Percentiles rank a stretch among this genome's conserved stretches.
Evolutionary conservation across 2,329 filamentous ascomycete genomes (phyloP).

Genomic region (Phialophora expanda): DNA sequence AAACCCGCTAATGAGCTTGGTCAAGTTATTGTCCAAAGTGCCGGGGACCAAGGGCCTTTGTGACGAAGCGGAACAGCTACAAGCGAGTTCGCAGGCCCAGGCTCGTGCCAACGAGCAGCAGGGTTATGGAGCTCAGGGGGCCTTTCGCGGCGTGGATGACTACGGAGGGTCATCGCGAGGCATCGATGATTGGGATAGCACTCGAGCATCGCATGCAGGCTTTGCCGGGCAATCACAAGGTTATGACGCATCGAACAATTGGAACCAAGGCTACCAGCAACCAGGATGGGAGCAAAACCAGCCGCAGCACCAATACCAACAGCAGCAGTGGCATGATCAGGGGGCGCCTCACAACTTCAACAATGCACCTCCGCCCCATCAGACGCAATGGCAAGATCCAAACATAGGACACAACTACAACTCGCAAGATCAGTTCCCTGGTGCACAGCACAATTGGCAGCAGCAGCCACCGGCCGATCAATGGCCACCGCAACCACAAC

Average conservation of each 20-base stretch:
- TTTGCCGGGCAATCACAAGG: conserved; percentile 49
- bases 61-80: conserved; percentile 67
- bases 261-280: conserved; percentile 29
- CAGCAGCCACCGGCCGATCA: conserved; percentile 31
- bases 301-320: conserved; percentile 28
- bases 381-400: conserved; percentile 27
- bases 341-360: conserved; percentile 25
- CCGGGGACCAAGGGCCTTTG: conserved; percentile 74
- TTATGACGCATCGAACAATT: conserved; percentile 22
- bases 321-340: conserved; percentile 24
- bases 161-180: conserved; percentile 34
- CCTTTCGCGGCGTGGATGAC: conserved; percentile 40
- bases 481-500: conserved; percentile 28
- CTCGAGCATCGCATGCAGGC: conserved; percentile 28
- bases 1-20: conserved; percentile 63
- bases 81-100: conserved; percentile 66
- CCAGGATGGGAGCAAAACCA: conserved; percentile 22
- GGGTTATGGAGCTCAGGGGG: conserved; percentile 43
- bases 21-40: conserved; percentile 74
- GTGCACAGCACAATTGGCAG: conserved; percentile 27
- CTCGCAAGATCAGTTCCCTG: conserved; percentile 10
- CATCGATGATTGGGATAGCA: conserved; percentile 45
- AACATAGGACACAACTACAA: conserved; percentile 16
- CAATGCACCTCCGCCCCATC: conserved; percentile 21
- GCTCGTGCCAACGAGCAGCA: conserved; percentile 61